Percentiles rank a stretch among this genome's conserved stretches.
These are phyloP conservation scores for Xylaria sp. DNA, from an alignment of 2,329 filamentous ascomycete genomes.

Conservation along the genomic window DNA sequence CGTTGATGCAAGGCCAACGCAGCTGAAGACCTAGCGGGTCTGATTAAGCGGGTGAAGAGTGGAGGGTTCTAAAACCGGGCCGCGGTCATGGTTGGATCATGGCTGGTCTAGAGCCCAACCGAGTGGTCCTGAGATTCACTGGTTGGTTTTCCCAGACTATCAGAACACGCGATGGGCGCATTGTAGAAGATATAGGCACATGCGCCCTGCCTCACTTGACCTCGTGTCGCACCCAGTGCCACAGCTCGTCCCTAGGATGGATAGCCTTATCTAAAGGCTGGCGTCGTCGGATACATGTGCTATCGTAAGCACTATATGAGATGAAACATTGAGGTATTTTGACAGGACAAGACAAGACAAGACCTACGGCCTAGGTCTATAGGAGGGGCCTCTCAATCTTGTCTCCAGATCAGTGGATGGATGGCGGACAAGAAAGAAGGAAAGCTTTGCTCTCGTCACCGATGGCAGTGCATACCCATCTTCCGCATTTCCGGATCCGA, in stretches of 20 bases:
- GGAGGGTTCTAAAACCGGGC: constrained; percentile 37
- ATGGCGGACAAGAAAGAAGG: constrained; percentile 12
- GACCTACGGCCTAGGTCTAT: not conserved
- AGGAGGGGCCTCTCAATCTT: not conserved
- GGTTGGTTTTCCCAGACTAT: constrained; percentile 39
- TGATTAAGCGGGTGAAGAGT: constrained; percentile 31
- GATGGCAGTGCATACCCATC: constrained; percentile 26
- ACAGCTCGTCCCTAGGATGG: constrained; percentile 29
- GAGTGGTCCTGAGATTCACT: constrained; percentile 46
- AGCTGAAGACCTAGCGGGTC: constrained; percentile 41
- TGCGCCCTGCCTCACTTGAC: constrained; percentile 49
- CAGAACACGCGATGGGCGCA: constrained; percentile 25
- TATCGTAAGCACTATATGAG: constrained; percentile 25
- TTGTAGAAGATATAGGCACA: constrained; percentile 37
- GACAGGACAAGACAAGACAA: not conserved
- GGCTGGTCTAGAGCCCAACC: constrained; percentile 45
- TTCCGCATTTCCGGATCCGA: constrained; percentile 32
- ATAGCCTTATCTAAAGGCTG: constrained; percentile 40
- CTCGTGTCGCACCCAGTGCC: constrained; percentile 40
- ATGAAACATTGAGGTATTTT: constrained; percentile 19
- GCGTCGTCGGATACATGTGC: constrained; percentile 17
- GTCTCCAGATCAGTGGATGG: constrained; percentile 16
- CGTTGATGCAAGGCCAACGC: constrained; percentile 50
- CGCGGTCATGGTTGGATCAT: constrained; percentile 40
- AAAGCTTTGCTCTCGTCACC: constrained; percentile 19